phyloP scores from a whole-genome alignment of 306 rosid genomes.

The Gynostemma pentaphyllum region DNA sequence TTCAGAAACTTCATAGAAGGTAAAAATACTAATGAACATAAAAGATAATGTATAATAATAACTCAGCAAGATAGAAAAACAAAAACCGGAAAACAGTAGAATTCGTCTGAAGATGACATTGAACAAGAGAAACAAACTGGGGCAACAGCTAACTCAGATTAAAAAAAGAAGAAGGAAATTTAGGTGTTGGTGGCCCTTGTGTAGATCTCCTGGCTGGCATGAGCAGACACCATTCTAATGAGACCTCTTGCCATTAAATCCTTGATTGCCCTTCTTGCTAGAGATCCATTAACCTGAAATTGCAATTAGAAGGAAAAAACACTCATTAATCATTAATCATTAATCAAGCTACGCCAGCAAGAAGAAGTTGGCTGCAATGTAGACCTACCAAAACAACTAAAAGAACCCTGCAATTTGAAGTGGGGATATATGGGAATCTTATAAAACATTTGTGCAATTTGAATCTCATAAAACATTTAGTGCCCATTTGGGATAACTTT shows the following conservation, averaged over 20 bases:
- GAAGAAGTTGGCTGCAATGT: background rate
- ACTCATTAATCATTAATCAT: background rate
- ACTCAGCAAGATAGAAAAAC: background rate
- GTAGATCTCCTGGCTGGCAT: slow-evolving; percentile 11
- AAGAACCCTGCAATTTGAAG: too few relatives aligned
- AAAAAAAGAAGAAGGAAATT: background rate
- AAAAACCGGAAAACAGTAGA: background rate
- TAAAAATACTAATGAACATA: background rate
- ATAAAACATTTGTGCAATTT: too few relatives aligned
- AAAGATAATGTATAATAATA: background rate
- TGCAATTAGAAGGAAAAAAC: background rate
- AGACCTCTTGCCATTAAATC: slow-evolving; percentile 11
- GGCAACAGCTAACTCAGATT: background rate
- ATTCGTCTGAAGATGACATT: background rate
- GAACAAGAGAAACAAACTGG: background rate
- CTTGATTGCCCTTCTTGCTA: slow-evolving; percentile 10
- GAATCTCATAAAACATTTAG: too few relatives aligned
- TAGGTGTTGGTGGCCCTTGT: slow-evolving; percentile 13
- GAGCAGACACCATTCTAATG: slow-evolving; percentile 8
- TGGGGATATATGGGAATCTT: too few relatives aligned
- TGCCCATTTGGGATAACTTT: too few relatives aligned
- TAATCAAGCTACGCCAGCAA: too few relatives aligned
- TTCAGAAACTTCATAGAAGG: background rate
- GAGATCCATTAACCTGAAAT: slow-evolving; percentile 7
- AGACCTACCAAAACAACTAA: too few relatives aligned